phyloP scores from a whole-genome alignment of 2,329 filamentous ascomycete species.

The Pseudocercospora musae region DNA sequence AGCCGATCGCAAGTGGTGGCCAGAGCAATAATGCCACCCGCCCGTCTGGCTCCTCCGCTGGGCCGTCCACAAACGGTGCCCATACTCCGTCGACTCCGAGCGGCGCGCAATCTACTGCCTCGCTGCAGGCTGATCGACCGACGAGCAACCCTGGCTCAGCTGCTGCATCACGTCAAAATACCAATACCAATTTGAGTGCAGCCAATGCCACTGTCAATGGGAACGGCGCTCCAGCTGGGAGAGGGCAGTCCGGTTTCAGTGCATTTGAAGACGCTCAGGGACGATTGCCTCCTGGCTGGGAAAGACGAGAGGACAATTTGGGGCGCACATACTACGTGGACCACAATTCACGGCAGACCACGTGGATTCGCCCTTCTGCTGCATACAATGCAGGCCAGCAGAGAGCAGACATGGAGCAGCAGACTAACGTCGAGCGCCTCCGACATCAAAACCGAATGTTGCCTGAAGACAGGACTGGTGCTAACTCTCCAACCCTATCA shows the following conservation, averaged over 20 bases:
- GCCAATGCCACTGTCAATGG: slow-evolving; percentile 6
- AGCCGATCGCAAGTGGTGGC: slow-evolving; percentile 59
- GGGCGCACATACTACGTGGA: slow-evolving; percentile 98
- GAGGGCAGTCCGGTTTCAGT: slow-evolving; percentile 61
- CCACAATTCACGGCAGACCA: slow-evolving; percentile 93
- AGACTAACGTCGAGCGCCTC: slow-evolving; percentile 87
- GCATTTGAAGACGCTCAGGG: slow-evolving; percentile 97
- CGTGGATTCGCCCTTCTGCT: slow-evolving; percentile 83
- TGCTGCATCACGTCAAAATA: slow-evolving; percentile 25
- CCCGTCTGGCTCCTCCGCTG: slow-evolving; percentile 40
- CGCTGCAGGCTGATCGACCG: slow-evolving; percentile 31
- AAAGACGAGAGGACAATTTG: slow-evolving; percentile 89
- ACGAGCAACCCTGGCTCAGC: slow-evolving; percentile 27
- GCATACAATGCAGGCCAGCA: slow-evolving; percentile 71
- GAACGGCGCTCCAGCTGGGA: slow-evolving; percentile 28
- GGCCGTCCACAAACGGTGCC: slow-evolving; percentile 38
- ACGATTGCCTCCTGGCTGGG: slow-evolving; percentile 88
- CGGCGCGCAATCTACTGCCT: slow-evolving; percentile 38
- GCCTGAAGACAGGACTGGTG: slow-evolving; percentile 90
- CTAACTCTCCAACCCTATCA: slow-evolving; percentile 78
- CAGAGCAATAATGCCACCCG: slow-evolving; percentile 37
- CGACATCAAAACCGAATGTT: slow-evolving; percentile 93
- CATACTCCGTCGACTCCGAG: slow-evolving; percentile 40
- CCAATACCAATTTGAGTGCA: slow-evolving; percentile 15
- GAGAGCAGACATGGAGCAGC: slow-evolving; percentile 77